Evolutionary conservation across 1,284 basidiomycete genomes (phyloP).

Genomic region (Ceratobasidium sp.): DNA sequence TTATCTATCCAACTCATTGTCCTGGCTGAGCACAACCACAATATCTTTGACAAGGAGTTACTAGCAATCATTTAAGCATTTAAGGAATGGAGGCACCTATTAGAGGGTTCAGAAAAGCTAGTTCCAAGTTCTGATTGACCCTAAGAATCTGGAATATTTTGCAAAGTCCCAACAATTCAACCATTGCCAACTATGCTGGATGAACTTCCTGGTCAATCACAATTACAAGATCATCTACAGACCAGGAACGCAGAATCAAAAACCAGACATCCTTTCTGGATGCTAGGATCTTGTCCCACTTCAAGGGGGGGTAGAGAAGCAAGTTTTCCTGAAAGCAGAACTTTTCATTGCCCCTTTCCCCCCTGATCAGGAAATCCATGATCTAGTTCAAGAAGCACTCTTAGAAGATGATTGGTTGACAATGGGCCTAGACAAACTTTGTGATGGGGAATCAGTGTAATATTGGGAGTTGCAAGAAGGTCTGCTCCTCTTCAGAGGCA

Average conservation of each 20-base stretch:
- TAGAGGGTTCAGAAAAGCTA: no score
- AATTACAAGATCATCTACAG: constrained; percentile 43
- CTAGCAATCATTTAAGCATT: constrained; percentile 44
- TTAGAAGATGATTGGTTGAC: background rate
- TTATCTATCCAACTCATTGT: constrained; percentile 43
- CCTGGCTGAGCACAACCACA: constrained; percentile 49
- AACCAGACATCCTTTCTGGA: constrained; percentile 45
- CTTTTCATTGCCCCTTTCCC: background rate
- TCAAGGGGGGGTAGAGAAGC: constrained; percentile 1
- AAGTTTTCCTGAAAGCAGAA: background rate
- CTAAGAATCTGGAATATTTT: no score
- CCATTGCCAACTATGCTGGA: constrained; percentile 46
- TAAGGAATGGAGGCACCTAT: no score
- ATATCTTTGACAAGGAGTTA: constrained; percentile 49
- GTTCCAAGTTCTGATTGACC: no score
- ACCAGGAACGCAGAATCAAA: no score
- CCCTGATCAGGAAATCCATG: background rate
- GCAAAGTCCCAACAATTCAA: no score
- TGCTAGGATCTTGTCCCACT: constrained; percentile 37
- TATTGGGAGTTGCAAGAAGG: background rate
- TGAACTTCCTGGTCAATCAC: constrained; percentile 41
- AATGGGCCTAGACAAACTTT: background rate
- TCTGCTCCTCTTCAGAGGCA: background rate
- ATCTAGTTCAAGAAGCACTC: background rate
- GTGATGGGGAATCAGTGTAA: background rate